These are phyloP conservation scores for Ganoderma meredithae DNA, from an alignment of 1,284 basidiomycete genomes.

Conservation along the genomic window DNA sequence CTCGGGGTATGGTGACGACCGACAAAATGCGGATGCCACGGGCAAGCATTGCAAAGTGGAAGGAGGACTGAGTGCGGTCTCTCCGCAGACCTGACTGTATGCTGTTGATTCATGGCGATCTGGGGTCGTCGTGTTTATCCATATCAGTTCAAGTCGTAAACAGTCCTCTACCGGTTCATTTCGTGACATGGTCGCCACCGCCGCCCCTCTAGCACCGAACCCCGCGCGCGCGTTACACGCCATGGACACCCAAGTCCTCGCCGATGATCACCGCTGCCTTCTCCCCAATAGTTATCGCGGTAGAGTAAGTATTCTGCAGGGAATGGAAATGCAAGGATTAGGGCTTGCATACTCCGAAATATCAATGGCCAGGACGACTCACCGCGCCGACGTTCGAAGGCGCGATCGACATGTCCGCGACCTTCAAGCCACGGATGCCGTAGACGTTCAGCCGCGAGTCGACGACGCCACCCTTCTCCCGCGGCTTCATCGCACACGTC, in stretches of 20 bases:
- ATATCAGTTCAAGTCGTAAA: not conserved
- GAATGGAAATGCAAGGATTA: not conserved
- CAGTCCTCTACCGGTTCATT: not conserved
- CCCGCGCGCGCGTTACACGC: not conserved
- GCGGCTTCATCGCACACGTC: conserved; percentile 73
- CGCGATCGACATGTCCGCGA: conserved; percentile 59
- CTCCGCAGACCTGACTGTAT: not conserved
- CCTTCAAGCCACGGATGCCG: conserved; percentile 64
- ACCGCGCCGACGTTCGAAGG: conserved; percentile 29
- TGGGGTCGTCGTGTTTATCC: not conserved
- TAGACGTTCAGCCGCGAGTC: conserved; percentile 69
- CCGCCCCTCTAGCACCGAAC: not conserved
- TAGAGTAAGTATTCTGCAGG: conserved; percentile 53
- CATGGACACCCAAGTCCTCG: conserved; percentile 46
- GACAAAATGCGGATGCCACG: not conserved
- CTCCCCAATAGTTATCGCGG: conserved; percentile 56
- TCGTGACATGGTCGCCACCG: not conserved
- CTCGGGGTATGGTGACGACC: not conserved
- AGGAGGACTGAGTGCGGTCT: not conserved
- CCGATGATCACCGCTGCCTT: conserved; percentile 56
- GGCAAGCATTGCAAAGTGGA: not conserved
- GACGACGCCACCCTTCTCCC: conserved; percentile 64
- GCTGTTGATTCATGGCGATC: not conserved
- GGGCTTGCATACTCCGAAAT: not conserved
- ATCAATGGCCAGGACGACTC: not conserved